A percentile compares a stretch with the other conserved stretches of the same genome.
phyloP scores from a whole-genome alignment of 169 alveolate species.

The Plasmodium reichenowi region DNA sequence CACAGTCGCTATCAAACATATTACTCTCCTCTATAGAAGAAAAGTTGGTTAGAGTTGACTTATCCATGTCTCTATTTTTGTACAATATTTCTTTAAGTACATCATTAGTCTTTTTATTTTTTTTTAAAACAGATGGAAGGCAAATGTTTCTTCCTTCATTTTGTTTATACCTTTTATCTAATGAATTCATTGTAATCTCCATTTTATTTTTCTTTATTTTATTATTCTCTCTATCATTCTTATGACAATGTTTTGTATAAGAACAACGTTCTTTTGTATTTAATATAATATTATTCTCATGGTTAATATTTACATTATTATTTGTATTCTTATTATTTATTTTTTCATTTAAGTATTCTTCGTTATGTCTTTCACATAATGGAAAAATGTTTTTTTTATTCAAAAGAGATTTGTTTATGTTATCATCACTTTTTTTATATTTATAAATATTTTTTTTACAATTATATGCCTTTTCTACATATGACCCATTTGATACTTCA shows the following conservation, averaged over 20 bases:
- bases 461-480: too few species aligned
- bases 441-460: not conserved
- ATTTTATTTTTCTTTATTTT: not conserved
- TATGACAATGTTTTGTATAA: not conserved
- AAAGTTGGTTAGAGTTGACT: not conserved
- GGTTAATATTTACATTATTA: not conserved
- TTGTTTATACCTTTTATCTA: too few species aligned
- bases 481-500: not conserved
- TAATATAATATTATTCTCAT: not conserved
- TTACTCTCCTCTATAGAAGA: conserved; percentile 41
- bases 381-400: not conserved
- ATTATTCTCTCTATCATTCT: not conserved
- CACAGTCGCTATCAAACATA: conserved; percentile 24
- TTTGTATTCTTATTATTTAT: not conserved
- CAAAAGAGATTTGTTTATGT: not conserved
- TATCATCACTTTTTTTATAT: not conserved
- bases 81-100: conserved; percentile 10
- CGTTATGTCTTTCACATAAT: not conserved
- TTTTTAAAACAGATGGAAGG: conserved; percentile 13
- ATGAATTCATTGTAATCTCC: conserved; percentile 19
- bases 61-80: not conserved
- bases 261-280: not conserved
- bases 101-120: conserved; percentile 18
- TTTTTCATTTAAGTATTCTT: not conserved
- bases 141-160: not conserved